Evolutionary conservation across 768 basidiomycete species (phyloP), one percentile per base, ranked within the genome.

Genomic region (Heimioporus sp.): DNA sequence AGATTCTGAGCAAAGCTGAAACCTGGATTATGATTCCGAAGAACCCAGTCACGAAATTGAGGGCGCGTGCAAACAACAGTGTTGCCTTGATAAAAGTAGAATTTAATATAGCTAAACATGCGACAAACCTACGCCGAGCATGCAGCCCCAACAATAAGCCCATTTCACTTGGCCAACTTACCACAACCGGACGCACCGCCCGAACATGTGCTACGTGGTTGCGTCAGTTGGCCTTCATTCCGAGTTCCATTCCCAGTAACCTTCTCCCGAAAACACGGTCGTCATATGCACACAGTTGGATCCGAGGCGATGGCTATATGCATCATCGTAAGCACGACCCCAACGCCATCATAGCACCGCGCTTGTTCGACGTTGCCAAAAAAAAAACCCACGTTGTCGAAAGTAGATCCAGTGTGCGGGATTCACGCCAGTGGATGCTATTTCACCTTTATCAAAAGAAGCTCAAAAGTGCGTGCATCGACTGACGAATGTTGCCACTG

Each of bases 351-450:
- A 30, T 15, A 28, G 5, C 5, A 3, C 24, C 24, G 24, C 24
- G 24, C 24, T 28, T 28, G 24, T 28, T 28, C 24, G 7, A 28
- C 24, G 7, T 28, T 28, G 24, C 24, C 24, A 28, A 28, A 7
- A 28, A 28, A 7, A n/a, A 46, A 11, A 56, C 67, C 58, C 50
- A 79, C 78, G 63, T 64, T 78, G 75, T 10, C 60, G 68, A 54
- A 80, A 79, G 55, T 81, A 80, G 13, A 73, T 43, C 42, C 70
- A 54, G 45, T 81, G 80, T n/a, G 74, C 70, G 5, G 65, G 66
- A 50, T 78, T 80, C 51, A 77, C 74, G 30, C 78, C 78, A 13
- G 69, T 76, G 12, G 78, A 76, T 16, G 71, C 80, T 79, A 41
- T 16, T 24, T 37, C 13, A 11, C 52, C 34, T 16, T 35, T 13